Evolutionary conservation across 371 early-diverging fungal species (phyloP).

Genomic region (Zychaea mexicana): DNA sequence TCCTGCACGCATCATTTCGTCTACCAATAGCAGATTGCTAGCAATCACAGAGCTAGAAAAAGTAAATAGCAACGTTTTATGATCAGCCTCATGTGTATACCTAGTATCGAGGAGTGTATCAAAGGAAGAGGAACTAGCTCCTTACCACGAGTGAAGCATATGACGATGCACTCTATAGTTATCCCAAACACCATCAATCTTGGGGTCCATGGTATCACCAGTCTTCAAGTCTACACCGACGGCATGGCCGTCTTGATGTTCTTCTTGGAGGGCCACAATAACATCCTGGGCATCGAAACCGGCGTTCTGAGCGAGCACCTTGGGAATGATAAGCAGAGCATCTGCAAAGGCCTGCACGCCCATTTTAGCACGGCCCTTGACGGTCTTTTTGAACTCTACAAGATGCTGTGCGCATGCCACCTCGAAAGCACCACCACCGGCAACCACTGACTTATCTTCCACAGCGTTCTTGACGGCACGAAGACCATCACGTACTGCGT

Average conservation of each 20-base stretch:
- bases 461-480: conserved; percentile 97
- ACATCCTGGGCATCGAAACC: conserved; percentile 98
- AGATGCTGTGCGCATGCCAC: conserved; percentile 85
- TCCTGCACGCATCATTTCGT: conserved; percentile 99
- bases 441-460: conserved; percentile 91
- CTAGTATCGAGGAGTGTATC: background rate
- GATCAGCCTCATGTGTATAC: background rate
- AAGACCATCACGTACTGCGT: conserved; percentile 98
- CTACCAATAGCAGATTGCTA: conserved; percentile 97
- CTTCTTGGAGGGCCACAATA: conserved; percentile 94
- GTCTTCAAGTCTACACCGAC: conserved; percentile 96
- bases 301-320: conserved; percentile 94
- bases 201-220: conserved; percentile 95
- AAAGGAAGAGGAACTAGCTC: background rate
- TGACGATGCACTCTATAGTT: conserved; percentile 97
- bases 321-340: conserved; percentile 95
- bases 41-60: conserved; percentile 85
- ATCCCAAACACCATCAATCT: conserved; percentile 95
- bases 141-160: conserved; percentile 90
- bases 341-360: conserved; percentile 98
- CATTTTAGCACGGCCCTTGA: conserved; percentile 95
- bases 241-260: conserved; percentile 85
- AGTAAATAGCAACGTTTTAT: background rate
- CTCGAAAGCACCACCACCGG: conserved; percentile 98
- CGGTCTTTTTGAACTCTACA: conserved; percentile 82